phyloP scores from a whole-genome alignment of 2,329 filamentous ascomycete species.

The Apiospora pterosperma region DNA sequence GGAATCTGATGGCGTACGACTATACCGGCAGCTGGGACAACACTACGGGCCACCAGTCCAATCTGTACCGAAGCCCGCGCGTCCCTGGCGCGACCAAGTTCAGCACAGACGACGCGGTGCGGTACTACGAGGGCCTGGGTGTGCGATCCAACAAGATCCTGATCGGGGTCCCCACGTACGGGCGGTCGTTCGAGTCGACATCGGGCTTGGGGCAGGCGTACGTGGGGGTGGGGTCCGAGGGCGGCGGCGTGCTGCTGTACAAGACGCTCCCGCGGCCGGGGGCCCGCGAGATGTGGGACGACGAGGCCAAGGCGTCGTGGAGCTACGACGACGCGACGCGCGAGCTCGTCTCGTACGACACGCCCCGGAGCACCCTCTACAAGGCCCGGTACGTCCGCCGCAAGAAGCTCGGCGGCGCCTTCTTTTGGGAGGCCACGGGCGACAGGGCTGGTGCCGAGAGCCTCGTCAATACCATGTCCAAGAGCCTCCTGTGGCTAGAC shows the following conservation, averaged over 20 bases:
- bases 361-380: slow-evolving; percentile 48
- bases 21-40: slow-evolving; percentile 67
- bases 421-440: slow-evolving; percentile 82
- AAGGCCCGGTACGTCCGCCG: slow-evolving; percentile 64
- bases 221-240: slow-evolving; percentile 60
- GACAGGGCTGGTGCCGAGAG: slow-evolving; percentile 54
- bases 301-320: slow-evolving; percentile 61
- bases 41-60: slow-evolving; percentile 64
- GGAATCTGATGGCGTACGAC: slow-evolving; percentile 65
- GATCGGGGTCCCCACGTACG: slow-evolving; percentile 76
- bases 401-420: slow-evolving; percentile 65
- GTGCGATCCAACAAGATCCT: slow-evolving; percentile 64
- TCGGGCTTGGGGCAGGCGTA: slow-evolving; percentile 62
- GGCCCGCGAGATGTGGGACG: slow-evolving; percentile 54
- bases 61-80: slow-evolving; percentile 53
- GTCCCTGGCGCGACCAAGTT: slow-evolving; percentile 62
- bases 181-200: slow-evolving; percentile 69
- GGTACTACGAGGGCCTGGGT: slow-evolving; percentile 57
- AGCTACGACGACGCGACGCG: slow-evolving; percentile 59
- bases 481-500: slow-evolving; percentile 47
- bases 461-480: slow-evolving; percentile 53
- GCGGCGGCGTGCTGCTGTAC: slow-evolving; percentile 65
- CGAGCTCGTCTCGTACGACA: slow-evolving; percentile 71
- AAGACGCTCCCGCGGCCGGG: slow-evolving; percentile 64
- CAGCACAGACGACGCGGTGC: slow-evolving; percentile 63